Evolutionary conservation across 805 yeast genomes (phyloP).

Genomic region (Myxozyma udenii): DNA sequence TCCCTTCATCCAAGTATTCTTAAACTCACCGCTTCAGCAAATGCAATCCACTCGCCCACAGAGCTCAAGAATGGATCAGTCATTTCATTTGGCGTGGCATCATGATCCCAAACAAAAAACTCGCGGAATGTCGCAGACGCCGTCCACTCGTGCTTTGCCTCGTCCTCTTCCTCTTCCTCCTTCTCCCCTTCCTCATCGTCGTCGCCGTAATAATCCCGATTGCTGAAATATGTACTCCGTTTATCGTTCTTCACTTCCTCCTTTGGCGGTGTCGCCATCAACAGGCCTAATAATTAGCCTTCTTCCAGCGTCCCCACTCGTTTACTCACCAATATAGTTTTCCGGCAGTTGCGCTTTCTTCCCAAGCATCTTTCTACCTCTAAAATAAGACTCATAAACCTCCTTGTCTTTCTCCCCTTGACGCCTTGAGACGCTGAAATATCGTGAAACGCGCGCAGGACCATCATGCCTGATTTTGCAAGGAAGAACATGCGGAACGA

Average conservation of each 20-base stretch:
- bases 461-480: slow-evolving; percentile 24
- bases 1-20: too few species aligned
- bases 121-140: slow-evolving; percentile 6
- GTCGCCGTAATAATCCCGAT: neutral
- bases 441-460: slow-evolving; percentile 18
- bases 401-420: neutral
- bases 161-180: slow-evolving; percentile 1
- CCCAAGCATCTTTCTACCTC: slow-evolving; percentile 24
- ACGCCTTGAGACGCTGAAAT: slow-evolving; percentile 3
- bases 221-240: neutral
- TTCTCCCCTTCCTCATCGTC: slow-evolving; percentile 5
- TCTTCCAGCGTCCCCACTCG: neutral
- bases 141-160: slow-evolving; percentile 6
- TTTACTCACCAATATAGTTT: slow-evolving; percentile 12
- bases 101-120: slow-evolving; percentile 25
- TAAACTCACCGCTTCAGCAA: too few species aligned
- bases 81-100: slow-evolving; percentile 12
- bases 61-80: slow-evolving; percentile 13
- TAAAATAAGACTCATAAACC: slow-evolving; percentile 19
- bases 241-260: neutral
- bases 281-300: neutral
- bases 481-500: slow-evolving; percentile 17
- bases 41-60: slow-evolving; percentile 22
- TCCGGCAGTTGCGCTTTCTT: slow-evolving; percentile 8
- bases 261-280: slow-evolving; percentile 1